A percentile compares a stretch with the other conserved stretches of the same genome.
These are phyloP conservation scores for Buxus sempervirens DNA, from an alignment of 164 flowering plant genomes.

Conservation along the genomic window DNA sequence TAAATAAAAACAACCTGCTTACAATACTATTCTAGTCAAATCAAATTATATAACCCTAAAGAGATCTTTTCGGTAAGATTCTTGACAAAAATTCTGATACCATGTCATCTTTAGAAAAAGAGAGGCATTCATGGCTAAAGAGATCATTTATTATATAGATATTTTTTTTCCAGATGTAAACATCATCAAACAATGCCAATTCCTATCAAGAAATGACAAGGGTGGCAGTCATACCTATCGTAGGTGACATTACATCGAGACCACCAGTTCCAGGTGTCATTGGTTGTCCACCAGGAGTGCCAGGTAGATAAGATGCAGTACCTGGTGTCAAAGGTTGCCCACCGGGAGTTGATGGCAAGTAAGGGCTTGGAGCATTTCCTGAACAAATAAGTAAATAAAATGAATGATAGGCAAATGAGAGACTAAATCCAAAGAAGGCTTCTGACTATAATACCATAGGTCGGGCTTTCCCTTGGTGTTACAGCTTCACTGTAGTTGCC, in stretches of 20 bases:
- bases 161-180: no score
- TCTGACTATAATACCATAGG: conserved; percentile 55
- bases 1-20: no score
- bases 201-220: no score
- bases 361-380: conserved; percentile 99
- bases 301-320: conserved; percentile 82
- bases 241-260: conserved; percentile 92
- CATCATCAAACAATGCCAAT: no score
- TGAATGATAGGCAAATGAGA: background rate
- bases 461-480: conserved; percentile 83
- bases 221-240: conserved; percentile 46
- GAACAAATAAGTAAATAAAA: conserved; percentile 1
- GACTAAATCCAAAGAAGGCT: background rate
- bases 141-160: no score
- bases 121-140: no score
- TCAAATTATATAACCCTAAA: no score
- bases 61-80: no score
- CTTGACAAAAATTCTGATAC: no score
- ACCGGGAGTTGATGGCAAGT: conserved; percentile 95
- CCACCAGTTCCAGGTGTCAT: conserved; percentile 99
- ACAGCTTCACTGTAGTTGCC: conserved; percentile 89
- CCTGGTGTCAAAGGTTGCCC: conserved; percentile 97
- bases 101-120: no score
- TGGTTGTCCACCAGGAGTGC: conserved; percentile 99
- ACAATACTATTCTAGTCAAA: no score